Evolutionary conservation across 2,329 filamentous ascomycete species (phyloP).

Genomic region (Epichloe hybrida): DNA sequence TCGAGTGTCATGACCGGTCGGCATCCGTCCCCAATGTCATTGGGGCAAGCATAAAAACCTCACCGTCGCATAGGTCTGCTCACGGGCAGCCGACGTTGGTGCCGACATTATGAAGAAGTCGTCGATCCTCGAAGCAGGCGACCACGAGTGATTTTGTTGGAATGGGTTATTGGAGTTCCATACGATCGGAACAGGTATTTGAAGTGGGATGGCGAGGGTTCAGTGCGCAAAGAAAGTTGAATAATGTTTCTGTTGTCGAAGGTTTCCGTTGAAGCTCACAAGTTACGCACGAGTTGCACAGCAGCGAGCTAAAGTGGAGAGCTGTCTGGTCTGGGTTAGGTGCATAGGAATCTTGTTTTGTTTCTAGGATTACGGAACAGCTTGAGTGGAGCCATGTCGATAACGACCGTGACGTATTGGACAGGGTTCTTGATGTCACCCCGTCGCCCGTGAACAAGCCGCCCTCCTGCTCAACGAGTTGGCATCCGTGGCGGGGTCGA

Average conservation of each 20-base stretch:
- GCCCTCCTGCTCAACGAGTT: no score
- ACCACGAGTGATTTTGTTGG: neutral
- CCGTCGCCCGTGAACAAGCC: no score
- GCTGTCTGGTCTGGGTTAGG: no score
- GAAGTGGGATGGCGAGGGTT: neutral
- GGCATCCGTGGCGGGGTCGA: no score
- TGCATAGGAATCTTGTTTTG: no score
- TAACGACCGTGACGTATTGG: no score
- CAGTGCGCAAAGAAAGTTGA: neutral
- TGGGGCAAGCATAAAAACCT: slow-evolving; percentile 14
- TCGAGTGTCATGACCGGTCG: neutral
- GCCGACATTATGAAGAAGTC: slow-evolving; percentile 2
- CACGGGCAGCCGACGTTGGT: slow-evolving; percentile 13
- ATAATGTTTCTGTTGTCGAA: neutral
- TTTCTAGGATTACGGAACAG: no score
- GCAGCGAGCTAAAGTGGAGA: no score
- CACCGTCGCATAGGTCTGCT: slow-evolving; percentile 45
- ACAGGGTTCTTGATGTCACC: no score
- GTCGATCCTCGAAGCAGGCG: neutral
- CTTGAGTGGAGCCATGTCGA: no score
- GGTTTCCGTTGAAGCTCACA: no score
- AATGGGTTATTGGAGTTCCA: neutral
- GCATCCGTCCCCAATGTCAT: neutral
- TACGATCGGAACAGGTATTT: neutral
- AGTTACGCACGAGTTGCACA: no score